These are phyloP conservation scores for Pythium rhizo-oryzae DNA, from an alignment of 352 stramenopile genomes.

Conservation along the genomic window DNA sequence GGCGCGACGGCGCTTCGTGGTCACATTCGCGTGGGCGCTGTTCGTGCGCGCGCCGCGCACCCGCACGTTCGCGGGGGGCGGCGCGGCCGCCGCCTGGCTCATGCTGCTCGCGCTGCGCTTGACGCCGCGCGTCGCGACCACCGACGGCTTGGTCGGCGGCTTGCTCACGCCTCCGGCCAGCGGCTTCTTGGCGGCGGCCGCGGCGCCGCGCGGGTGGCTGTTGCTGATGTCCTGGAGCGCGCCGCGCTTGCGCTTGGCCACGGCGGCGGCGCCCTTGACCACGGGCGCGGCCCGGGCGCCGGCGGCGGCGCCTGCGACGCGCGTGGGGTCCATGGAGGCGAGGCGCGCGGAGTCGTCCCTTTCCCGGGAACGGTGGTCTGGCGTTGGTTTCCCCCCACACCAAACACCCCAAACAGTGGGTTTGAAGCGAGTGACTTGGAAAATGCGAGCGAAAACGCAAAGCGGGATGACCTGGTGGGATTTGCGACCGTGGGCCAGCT, in stretches of 20 bases:
- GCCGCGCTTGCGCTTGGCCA: constrained; percentile 69
- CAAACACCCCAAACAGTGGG: background rate
- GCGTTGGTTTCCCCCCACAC: constrained; percentile 5
- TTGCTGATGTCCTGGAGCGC: constrained; percentile 87
- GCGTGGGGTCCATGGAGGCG: constrained; percentile 13
- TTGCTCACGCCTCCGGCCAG: constrained; percentile 11
- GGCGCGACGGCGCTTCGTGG: constrained; percentile 33
- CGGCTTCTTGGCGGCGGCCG: constrained; percentile 34
- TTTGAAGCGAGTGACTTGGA: constrained; percentile 26
- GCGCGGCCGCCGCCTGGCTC: background rate
- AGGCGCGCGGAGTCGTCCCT: background rate
- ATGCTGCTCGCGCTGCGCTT: constrained; percentile 10
- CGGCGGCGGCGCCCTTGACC: constrained; percentile 4
- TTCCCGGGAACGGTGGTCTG: background rate
- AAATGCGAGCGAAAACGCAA: constrained; percentile 36
- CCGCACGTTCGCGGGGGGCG: constrained; percentile 2
- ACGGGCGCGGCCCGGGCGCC: background rate
- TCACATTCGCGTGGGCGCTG: background rate
- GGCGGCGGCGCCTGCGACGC: background rate
- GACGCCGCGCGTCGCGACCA: constrained; percentile 9
- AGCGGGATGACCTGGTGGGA: constrained; percentile 29
- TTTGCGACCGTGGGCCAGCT: background rate
- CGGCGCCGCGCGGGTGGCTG: constrained; percentile 40
- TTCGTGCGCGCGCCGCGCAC: background rate
- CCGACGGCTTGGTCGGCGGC: background rate